Percentiles rank a stretch among this genome's conserved stretches.
Evolutionary conservation across 805 yeast species (phyloP).

Genomic region (Starmera pachycereana): DNA sequence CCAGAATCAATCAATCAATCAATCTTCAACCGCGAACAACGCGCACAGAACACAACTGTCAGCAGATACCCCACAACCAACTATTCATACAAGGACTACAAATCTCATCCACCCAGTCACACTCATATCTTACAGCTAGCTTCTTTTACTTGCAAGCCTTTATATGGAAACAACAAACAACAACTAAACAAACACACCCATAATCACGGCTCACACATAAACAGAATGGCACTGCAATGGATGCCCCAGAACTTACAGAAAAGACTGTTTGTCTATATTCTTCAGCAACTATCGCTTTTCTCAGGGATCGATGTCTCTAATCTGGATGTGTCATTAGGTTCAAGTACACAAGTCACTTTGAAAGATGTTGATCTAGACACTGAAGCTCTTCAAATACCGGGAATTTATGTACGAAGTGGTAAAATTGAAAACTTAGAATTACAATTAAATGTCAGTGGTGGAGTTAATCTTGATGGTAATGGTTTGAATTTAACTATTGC

Average conservation of each 20-base stretch:
- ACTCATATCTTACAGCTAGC: too few species aligned
- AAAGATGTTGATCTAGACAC: conserved; percentile 64
- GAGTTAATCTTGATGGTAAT: conserved; percentile 49
- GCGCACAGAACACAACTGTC: too few species aligned
- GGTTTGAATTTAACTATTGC: conserved; percentile 44
- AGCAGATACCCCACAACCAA: too few species aligned
- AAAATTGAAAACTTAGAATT: conserved; percentile 43
- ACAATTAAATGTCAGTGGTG: conserved; percentile 57
- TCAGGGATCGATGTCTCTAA: conserved; percentile 76
- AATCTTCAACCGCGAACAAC: too few species aligned
- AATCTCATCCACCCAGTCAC: too few species aligned
- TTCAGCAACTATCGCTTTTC: conserved; percentile 73
- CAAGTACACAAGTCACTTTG: conserved; percentile 37
- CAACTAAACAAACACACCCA: not conserved
- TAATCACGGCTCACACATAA: not conserved
- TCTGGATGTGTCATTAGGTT: conserved; percentile 67
- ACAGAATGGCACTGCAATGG: conserved; percentile 36
- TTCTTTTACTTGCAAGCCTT: not conserved
- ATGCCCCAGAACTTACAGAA: conserved; percentile 80
- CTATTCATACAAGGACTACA: too few species aligned
- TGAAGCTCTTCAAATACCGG: conserved; percentile 58
- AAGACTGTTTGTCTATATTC: conserved; percentile 65
- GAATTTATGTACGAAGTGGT: conserved; percentile 53
- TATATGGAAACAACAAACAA: not conserved
- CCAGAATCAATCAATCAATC: too few species aligned